A percentile compares a stretch with the other conserved stretches of the same genome.
Conservation (phyloP, 305 asterid species). For the Plantago coronopus region DNA sequence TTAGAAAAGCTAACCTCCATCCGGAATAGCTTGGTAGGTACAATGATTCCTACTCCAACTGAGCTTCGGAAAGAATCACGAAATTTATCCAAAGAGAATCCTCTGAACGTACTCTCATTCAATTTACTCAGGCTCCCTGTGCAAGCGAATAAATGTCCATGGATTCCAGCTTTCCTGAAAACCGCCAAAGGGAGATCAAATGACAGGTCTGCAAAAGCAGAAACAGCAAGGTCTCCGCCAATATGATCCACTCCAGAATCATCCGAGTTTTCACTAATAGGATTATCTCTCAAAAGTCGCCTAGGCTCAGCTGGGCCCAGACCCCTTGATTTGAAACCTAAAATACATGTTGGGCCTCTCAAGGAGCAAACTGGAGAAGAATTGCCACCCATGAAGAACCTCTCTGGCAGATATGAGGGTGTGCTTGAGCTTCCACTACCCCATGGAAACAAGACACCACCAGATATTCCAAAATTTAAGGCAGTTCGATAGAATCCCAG, state of each 20-base stretch:
- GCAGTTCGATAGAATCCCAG: constrained; percentile 79
- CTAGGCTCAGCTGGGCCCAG: constrained; percentile 85
- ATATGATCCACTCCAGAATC: constrained; percentile 57
- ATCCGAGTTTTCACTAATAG: constrained; percentile 32
- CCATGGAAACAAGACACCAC: constrained; percentile 80
- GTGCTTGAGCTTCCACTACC: constrained; percentile 55
- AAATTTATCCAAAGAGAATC: constrained; percentile 49
- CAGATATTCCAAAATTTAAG: constrained; percentile 73
- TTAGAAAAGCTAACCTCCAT: constrained; percentile 70
- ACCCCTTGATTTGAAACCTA: constrained; percentile 90
- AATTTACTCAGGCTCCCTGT: constrained; percentile 80
- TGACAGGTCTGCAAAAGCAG: constrained; percentile 88
- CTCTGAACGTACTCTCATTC: constrained; percentile 56
- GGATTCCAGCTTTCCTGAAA: constrained; percentile 81
- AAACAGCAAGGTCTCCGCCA: constrained; percentile 90
- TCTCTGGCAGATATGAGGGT: constrained; percentile 67
- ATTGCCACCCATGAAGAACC: constrained; percentile 91
- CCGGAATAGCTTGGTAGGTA: constrained; percentile 82
- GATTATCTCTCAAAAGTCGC: constrained; percentile 43
- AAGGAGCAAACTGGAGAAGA: constrained; percentile 78
- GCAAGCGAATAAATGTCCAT: constrained; percentile 84
- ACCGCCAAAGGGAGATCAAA: constrained; percentile 85
- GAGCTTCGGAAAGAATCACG: constrained; percentile 75
- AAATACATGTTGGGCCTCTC: constrained; percentile 74
- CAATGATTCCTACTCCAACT: constrained; percentile 67